These are phyloP conservation scores for Galerina sulciceps DNA, from an alignment of 768 basidiomycete species.

Conservation along the genomic window DNA sequence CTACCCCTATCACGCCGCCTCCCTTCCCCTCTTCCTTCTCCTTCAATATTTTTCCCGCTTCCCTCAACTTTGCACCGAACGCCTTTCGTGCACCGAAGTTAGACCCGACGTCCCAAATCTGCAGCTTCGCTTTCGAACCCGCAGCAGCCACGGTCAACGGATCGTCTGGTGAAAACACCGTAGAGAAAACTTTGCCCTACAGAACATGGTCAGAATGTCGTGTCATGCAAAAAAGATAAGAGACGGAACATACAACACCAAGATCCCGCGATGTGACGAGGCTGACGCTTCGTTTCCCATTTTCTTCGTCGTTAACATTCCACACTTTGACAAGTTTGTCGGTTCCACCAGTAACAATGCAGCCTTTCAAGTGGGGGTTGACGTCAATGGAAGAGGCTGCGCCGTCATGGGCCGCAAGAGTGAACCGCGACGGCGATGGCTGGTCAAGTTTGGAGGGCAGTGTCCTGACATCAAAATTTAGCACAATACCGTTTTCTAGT, in stretches of 20 bases:
- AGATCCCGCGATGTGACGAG: conserved; percentile 88
- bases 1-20: conserved; percentile 71
- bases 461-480: conserved; percentile 90
- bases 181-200: conserved; percentile 96
- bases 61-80: conserved; percentile 77
- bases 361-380: conserved; percentile 88
- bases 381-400: conserved; percentile 89
- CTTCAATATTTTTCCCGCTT: conserved; percentile 69
- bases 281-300: conserved; percentile 69
- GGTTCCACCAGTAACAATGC: conserved; percentile 90
- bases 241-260: conserved; percentile 71
- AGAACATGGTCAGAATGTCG: background rate
- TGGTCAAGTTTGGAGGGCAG: conserved; percentile 69
- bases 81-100: conserved; percentile 84
- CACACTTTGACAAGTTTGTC: conserved; percentile 97
- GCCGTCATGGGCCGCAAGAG: conserved; percentile 91
- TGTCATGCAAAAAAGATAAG: background rate
- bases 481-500: conserved; percentile 90
- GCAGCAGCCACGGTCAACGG: conserved; percentile 93
- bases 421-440: conserved; percentile 79
- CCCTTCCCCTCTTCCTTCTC: conserved; percentile 57
- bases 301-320: conserved; percentile 78
- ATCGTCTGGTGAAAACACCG: conserved; percentile 91
- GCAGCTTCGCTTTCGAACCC: conserved; percentile 91
- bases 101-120: conserved; percentile 93